Conservation (phyloP, 2,329 filamentous ascomycete genomes). For the Endoconidiophora polonica region DNA sequence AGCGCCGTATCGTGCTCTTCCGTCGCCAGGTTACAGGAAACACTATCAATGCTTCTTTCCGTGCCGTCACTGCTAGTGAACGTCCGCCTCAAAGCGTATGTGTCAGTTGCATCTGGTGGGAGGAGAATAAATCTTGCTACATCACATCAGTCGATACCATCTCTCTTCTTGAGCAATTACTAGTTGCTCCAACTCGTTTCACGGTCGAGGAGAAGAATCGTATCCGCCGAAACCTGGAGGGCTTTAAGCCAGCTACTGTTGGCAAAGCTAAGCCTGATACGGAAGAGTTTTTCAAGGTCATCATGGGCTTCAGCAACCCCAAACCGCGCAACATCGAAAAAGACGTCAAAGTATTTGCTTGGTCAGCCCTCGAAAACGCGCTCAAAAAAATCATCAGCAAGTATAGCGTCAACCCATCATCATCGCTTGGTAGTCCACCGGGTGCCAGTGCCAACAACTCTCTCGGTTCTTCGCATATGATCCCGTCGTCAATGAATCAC, state of each 20-base stretch:
- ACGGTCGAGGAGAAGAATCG: slow-evolving; percentile 97
- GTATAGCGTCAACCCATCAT: slow-evolving; percentile 47
- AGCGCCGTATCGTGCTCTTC: slow-evolving; percentile 78
- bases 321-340: slow-evolving; percentile 98
- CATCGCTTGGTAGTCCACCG: slow-evolving; percentile 21
- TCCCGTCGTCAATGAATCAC: slow-evolving; percentile 24
- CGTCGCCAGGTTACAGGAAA: slow-evolving; percentile 66
- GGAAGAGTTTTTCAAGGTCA: slow-evolving; percentile 96
- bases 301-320: slow-evolving; percentile 91
- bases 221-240: slow-evolving; percentile 87
- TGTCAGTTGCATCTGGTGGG: slow-evolving; percentile 96
- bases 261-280: slow-evolving; percentile 85
- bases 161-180: slow-evolving; percentile 77
- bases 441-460: slow-evolving; percentile 12
- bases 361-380: slow-evolving; percentile 74
- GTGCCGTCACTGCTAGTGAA: slow-evolving; percentile 61
- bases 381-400: slow-evolving; percentile 98
- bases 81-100: slow-evolving; percentile 73
- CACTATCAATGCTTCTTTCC: slow-evolving; percentile 66
- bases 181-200: slow-evolving; percentile 59
- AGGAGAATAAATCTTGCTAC: slow-evolving; percentile 75
- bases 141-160: slow-evolving; percentile 97
- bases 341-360: slow-evolving; percentile 96
- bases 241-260: slow-evolving; percentile 80
- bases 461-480: slow-evolving; percentile 19